These are phyloP conservation scores for Debaryomyces udenii DNA, from an alignment of 1,139 yeast genomes.

Conservation along the genomic window DNA sequence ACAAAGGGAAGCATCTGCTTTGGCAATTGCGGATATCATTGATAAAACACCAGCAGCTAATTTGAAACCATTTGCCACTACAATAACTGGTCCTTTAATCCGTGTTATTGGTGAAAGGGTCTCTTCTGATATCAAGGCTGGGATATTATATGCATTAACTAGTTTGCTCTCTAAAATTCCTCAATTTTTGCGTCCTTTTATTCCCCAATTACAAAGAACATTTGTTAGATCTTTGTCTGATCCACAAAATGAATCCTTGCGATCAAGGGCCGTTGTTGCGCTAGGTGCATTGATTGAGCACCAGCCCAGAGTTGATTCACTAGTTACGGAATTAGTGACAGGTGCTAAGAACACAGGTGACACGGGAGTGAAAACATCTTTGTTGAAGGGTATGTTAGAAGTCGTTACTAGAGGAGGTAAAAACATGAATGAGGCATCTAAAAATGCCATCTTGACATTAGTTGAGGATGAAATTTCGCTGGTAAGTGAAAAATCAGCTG, in stretches of 20 bases:
- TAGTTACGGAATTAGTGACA: slow-evolving; percentile 77
- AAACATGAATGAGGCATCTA: slow-evolving; percentile 74
- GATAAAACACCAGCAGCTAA: slow-evolving; percentile 81
- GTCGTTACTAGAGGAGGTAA: slow-evolving; percentile 81
- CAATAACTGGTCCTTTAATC: slow-evolving; percentile 95
- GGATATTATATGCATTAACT: slow-evolving; percentile 83
- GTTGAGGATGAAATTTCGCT: slow-evolving; percentile 69
- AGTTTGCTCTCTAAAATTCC: slow-evolving; percentile 82
- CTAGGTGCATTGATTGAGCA: slow-evolving; percentile 83
- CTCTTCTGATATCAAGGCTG: slow-evolving; percentile 86
- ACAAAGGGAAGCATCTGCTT: slow-evolving; percentile 83
- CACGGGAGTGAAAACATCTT: slow-evolving; percentile 77
- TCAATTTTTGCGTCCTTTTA: slow-evolving; percentile 88
- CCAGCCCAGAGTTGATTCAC: slow-evolving; percentile 93
- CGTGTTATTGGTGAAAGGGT: slow-evolving; percentile 98
- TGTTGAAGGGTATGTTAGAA: slow-evolving; percentile 83
- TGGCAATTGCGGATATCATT: slow-evolving; percentile 86
- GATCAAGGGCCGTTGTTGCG: slow-evolving; percentile 89
- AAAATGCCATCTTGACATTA: slow-evolving; percentile 67
- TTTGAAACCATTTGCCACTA: slow-evolving; percentile 87
- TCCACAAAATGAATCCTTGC: slow-evolving; percentile 66
- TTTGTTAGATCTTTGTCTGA: slow-evolving; percentile 91
- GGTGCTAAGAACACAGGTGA: slow-evolving; percentile 65
- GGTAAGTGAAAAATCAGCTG: slow-evolving; percentile 59
- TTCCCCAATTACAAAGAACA: slow-evolving; percentile 97